A percentile compares a stretch with the other conserved stretches of the same genome.
Conservation (phyloP, 495 filamentous ascomycete species). For the Aspergillus avenaceus region DNA sequence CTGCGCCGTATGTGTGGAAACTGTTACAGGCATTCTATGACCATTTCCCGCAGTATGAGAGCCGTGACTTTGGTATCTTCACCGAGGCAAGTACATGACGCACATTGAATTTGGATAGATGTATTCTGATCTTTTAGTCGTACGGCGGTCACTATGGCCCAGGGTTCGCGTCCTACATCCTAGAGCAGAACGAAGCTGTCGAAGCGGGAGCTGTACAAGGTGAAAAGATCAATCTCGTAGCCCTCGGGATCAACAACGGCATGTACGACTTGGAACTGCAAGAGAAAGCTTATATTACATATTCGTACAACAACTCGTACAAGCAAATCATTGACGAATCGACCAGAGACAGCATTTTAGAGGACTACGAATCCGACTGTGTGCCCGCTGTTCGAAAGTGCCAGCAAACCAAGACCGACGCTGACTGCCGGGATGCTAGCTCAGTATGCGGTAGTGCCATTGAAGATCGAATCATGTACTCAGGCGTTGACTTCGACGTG, state of each 20-base stretch:
- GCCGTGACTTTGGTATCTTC: slow-evolving; percentile 50
- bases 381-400: slow-evolving; percentile 37
- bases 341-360: slow-evolving; percentile 33
- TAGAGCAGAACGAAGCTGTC: slow-evolving; percentile 47
- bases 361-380: slow-evolving; percentile 37
- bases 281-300: slow-evolving; percentile 49
- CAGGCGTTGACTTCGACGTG: slow-evolving; percentile 36
- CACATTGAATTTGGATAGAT: not conserved
- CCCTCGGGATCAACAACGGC: slow-evolving; percentile 56
- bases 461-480: slow-evolving; percentile 32
- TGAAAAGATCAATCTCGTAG: slow-evolving; percentile 48
- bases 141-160: slow-evolving; percentile 56
- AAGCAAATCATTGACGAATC: slow-evolving; percentile 40
- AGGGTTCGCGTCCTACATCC: slow-evolving; percentile 48
- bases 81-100: slow-evolving; percentile 26
- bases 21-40: slow-evolving; percentile 53
- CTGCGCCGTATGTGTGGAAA: slow-evolving; percentile 52
- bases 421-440: slow-evolving; percentile 39
- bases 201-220: slow-evolving; percentile 32
- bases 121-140: slow-evolving; percentile 24
- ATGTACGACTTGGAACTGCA: slow-evolving; percentile 50
- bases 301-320: slow-evolving; percentile 50
- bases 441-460: slow-evolving; percentile 40
- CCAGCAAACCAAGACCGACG: slow-evolving; percentile 24
- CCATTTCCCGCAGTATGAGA: slow-evolving; percentile 50